phyloP scores from a whole-genome alignment of 352 stramenopile species.

The Albugo laibachii region DNA sequence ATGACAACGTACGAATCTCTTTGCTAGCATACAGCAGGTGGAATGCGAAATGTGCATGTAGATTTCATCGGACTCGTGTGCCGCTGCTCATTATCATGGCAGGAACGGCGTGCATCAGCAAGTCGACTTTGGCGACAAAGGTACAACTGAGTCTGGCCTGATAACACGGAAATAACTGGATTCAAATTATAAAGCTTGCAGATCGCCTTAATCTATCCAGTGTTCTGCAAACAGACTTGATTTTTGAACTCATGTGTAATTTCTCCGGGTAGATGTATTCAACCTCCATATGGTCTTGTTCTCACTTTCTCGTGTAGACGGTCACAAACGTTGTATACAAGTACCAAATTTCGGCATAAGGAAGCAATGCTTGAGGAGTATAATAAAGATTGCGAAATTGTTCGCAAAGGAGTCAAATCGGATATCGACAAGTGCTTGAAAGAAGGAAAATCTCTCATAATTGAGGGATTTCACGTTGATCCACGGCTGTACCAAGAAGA shows the following conservation, averaged over 20 bases:
- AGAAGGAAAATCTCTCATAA: conserved; percentile 77
- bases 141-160: conserved; percentile 9
- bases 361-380: conserved; percentile 46
- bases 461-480: conserved; percentile 76
- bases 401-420: conserved; percentile 59
- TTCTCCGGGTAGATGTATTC: conserved; percentile 45
- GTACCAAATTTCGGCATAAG: conserved; percentile 30
- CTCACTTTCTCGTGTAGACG: conserved; percentile 10
- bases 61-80: conserved; percentile 68
- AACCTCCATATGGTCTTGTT: neutral
- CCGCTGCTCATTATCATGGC: conserved; percentile 71
- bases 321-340: conserved; percentile 49
- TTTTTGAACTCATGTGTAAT: conserved; percentile 82
- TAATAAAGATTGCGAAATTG: conserved; percentile 53
- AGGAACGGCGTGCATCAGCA: conserved; percentile 62
- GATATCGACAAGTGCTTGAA: conserved; percentile 81
- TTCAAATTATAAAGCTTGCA: conserved; percentile 23
- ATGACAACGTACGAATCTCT: conserved; percentile 46
- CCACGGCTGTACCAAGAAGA: conserved; percentile 68
- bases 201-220: conserved; percentile 76
- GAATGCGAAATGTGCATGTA: conserved; percentile 6
- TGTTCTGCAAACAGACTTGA: conserved; percentile 71
- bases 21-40: neutral
- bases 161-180: neutral
- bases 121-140: conserved; percentile 78